Evolutionary conservation across 495 filamentous ascomycete genomes (phyloP), one percentile per base, ranked within the genome.

Genomic region (Hamigera avellanea): DNA sequence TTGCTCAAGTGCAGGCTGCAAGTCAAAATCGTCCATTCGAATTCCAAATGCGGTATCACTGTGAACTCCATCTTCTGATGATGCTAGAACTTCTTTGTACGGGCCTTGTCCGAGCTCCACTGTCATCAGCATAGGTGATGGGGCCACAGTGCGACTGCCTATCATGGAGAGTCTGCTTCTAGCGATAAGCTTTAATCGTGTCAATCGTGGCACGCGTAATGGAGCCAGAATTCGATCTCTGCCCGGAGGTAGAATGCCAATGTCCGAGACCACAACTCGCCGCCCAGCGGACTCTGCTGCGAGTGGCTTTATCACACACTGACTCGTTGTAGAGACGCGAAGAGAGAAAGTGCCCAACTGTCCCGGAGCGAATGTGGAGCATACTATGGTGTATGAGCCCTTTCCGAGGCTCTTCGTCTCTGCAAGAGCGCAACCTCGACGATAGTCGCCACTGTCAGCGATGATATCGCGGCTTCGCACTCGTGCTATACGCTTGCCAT

Each of bases 301-400:
- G 8, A 94, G 61, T 4, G 67, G 69, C 3, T 55, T 53, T 6
- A 88, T 41, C 0, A 41, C 26, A 26, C 75, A 70, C 2, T 68
- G 59, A 7, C 60, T 54, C 15, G 61, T 72, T n/a, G 81, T 75
- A 8, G 72, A 74, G 23, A 93, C 68, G 44, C 74, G 75, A 17
- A 98, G 64, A 2, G 66, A 75, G 58, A 93, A 96, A n/a, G 65
- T 66, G 2, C 75, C 86, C 2, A 73, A 57, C 49, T 88, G 81
- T 19, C 76, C 76, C 0, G 79, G 71, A 30, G 93, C 85, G 51
- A 93, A 95, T 1, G 91, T 94, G 6, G 81, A 87, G 45, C 76
- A 81, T 8, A 96, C 78, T 32, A 94, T 69, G 0, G 86, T 95
- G 57, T 96, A 96, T 0, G 65, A 69, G 2, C 89, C 89, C 2